A percentile compares a stretch with the other conserved stretches of the same genome.
Evolutionary conservation across 768 basidiomycete genomes (phyloP).

Genomic region (Lyophyllum semitale): DNA sequence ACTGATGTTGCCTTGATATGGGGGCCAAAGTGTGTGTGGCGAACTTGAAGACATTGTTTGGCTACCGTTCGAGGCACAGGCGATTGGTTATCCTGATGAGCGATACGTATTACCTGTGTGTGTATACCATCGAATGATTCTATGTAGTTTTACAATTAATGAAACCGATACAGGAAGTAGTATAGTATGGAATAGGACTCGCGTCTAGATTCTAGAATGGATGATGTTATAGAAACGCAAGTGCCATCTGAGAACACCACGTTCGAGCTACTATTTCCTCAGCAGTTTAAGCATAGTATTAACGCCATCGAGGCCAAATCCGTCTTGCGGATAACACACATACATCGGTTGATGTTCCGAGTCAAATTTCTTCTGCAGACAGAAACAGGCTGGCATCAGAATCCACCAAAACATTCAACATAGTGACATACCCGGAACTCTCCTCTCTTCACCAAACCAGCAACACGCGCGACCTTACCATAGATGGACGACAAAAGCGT

Average conservation of each 20-base stretch:
- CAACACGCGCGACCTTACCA: constrained; percentile 35
- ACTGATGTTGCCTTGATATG: too few species aligned
- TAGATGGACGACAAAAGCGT: constrained; percentile 46
- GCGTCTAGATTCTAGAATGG: too few species aligned
- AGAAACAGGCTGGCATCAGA: neutral
- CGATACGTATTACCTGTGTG: too few species aligned
- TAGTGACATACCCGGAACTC: constrained; percentile 43
- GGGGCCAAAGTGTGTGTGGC: too few species aligned
- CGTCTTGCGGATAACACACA: constrained; percentile 51
- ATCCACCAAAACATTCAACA: neutral
- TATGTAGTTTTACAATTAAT: too few species aligned
- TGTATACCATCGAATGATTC: too few species aligned
- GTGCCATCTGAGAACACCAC: neutral
- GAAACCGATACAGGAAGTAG: too few species aligned
- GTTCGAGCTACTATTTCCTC: constrained; percentile 26
- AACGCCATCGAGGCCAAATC: constrained; percentile 47
- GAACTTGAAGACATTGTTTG: too few species aligned
- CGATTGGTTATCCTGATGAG: too few species aligned
- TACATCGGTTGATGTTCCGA: constrained; percentile 45
- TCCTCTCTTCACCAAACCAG: constrained; percentile 41
- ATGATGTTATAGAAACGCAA: too few species aligned
- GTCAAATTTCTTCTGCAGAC: constrained; percentile 45
- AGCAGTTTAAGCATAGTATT: constrained; percentile 43
- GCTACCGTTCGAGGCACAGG: too few species aligned
- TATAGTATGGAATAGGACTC: too few species aligned